Evolutionary conservation across 192 early-diverging fungal species (phyloP).

Genomic region (Coemansia sp.): DNA sequence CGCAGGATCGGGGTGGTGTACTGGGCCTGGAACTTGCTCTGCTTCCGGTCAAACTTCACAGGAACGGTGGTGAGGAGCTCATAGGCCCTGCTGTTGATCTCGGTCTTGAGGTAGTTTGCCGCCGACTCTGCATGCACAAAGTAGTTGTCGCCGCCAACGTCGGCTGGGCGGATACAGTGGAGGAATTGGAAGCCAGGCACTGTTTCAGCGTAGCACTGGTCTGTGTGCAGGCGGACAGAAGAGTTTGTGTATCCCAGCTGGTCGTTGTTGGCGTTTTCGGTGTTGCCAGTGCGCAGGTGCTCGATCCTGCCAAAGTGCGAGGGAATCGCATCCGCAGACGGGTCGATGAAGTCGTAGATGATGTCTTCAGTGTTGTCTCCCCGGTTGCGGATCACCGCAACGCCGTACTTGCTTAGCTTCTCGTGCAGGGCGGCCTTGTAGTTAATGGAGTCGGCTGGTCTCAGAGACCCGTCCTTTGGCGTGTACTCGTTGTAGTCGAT

Average conservation of each 20-base stretch:
- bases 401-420: constrained; percentile 39
- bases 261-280: constrained; percentile 53
- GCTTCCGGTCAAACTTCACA: constrained; percentile 51
- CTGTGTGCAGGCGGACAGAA: constrained; percentile 49
- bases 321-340: constrained; percentile 38
- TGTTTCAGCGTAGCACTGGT: constrained; percentile 43
- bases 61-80: constrained; percentile 53
- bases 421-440: constrained; percentile 41
- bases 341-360: constrained; percentile 55
- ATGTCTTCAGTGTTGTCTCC: constrained; percentile 51
- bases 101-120: constrained; percentile 54
- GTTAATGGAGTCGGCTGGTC: neutral
- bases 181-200: constrained; percentile 55
- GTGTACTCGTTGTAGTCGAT: constrained; percentile 35
- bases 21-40: constrained; percentile 49
- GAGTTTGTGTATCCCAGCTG: constrained; percentile 56
- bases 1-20: constrained; percentile 43
- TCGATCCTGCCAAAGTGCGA: constrained; percentile 57
- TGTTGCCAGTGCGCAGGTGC: constrained; percentile 54
- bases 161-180: constrained; percentile 54
- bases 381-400: constrained; percentile 49
- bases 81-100: constrained; percentile 49
- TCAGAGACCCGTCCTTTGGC: constrained; percentile 5
- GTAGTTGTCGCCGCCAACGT: constrained; percentile 53
- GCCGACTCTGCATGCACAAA: constrained; percentile 55